Conservation (phyloP, 148 eudicot species). For the Silene latifolia region DNA sequence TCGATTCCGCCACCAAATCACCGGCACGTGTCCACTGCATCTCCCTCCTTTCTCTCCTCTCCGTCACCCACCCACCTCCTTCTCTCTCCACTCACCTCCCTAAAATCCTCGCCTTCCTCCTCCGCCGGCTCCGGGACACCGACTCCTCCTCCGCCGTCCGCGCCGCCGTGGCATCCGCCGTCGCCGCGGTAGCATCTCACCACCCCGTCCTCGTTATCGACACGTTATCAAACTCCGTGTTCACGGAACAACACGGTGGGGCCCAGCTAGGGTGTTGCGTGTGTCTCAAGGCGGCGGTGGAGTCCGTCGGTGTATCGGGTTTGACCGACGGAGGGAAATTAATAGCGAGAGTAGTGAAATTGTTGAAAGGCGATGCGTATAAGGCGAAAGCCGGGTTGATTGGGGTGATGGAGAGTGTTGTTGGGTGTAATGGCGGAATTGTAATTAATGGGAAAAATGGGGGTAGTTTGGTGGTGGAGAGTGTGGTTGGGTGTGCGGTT, state of each 20-base stretch:
- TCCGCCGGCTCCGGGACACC: slow-evolving; percentile 52
- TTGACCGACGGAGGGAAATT: slow-evolving; percentile 22
- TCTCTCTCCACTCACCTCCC: slow-evolving; percentile 41
- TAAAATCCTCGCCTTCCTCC: slow-evolving; percentile 36
- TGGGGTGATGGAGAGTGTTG: slow-evolving; percentile 47
- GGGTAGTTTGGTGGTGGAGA: slow-evolving; percentile 30
- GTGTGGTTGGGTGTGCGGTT: slow-evolving; percentile 38
- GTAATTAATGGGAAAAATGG: slow-evolving; percentile 23
- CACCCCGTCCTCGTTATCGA: neutral
- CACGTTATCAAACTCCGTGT: slow-evolving; percentile 26
- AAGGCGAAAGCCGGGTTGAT: slow-evolving; percentile 52
- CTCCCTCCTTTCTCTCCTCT: slow-evolving; percentile 30
- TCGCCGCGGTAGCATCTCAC: slow-evolving; percentile 20
- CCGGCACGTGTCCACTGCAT: slow-evolving; percentile 51
- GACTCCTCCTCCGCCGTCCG: slow-evolving; percentile 55
- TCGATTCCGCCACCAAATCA: slow-evolving; percentile 45
- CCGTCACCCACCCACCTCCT: slow-evolving; percentile 17
- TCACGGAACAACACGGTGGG: slow-evolving; percentile 45
- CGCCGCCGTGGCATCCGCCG: slow-evolving; percentile 33
- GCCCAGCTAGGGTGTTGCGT: slow-evolving; percentile 50
- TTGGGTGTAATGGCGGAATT: slow-evolving; percentile 35
- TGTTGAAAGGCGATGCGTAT: slow-evolving; percentile 39
- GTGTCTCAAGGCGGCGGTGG: slow-evolving; percentile 50
- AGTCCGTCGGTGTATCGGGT: slow-evolving; percentile 26
- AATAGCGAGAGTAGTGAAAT: slow-evolving; percentile 40